Evolutionary conservation across 2,329 filamentous ascomycete genomes (phyloP).

Genomic region (Metarhizium album): DNA sequence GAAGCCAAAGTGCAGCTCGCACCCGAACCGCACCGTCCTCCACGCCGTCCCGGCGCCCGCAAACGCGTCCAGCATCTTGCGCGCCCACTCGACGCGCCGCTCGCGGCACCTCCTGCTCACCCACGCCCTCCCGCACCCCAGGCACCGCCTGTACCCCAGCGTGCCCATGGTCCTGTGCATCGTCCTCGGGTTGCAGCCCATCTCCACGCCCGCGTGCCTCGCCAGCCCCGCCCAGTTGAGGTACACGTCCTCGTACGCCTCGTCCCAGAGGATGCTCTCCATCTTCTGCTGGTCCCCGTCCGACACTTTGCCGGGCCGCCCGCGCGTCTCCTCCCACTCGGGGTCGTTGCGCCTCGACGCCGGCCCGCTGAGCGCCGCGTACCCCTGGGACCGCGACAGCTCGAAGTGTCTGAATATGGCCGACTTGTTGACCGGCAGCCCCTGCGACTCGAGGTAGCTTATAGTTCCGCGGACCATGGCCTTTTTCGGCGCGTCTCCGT

Average conservation of each 20-base stretch:
- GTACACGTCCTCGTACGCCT: slow-evolving; percentile 18
- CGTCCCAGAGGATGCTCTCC: slow-evolving; percentile 27
- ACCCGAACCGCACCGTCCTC: slow-evolving; percentile 24
- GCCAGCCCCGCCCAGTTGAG: slow-evolving; percentile 25
- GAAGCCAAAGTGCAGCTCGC: slow-evolving; percentile 28
- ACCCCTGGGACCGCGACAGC: slow-evolving; percentile 27
- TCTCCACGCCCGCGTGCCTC: slow-evolving; percentile 21
- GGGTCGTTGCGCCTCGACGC: slow-evolving; percentile 25
- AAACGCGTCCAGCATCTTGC: slow-evolving; percentile 21
- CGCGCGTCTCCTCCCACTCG: slow-evolving; percentile 28
- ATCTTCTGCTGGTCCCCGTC: slow-evolving; percentile 25
- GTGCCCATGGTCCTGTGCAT: slow-evolving; percentile 28
- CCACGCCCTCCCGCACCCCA: slow-evolving; percentile 19
- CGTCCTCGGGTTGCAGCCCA: slow-evolving; percentile 23
- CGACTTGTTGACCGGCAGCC: slow-evolving; percentile 27
- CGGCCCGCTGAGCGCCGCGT: slow-evolving; percentile 23
- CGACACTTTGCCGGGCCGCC: slow-evolving; percentile 23
- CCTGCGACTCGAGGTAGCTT: slow-evolving; percentile 27
- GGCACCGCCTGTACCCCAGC: slow-evolving; percentile 23
- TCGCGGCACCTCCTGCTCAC: slow-evolving; percentile 21
- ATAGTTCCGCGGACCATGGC: slow-evolving; percentile 29
- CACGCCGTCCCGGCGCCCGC: slow-evolving; percentile 20
- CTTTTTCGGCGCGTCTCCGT: slow-evolving; percentile 26
- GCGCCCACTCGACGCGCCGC: slow-evolving; percentile 23
- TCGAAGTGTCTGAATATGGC: slow-evolving; percentile 30